Evolutionary conservation across 2,329 filamentous ascomycete species (phyloP), one percentile per base, ranked within the genome.

Genomic region (Scedosporium apiospermum): DNA sequence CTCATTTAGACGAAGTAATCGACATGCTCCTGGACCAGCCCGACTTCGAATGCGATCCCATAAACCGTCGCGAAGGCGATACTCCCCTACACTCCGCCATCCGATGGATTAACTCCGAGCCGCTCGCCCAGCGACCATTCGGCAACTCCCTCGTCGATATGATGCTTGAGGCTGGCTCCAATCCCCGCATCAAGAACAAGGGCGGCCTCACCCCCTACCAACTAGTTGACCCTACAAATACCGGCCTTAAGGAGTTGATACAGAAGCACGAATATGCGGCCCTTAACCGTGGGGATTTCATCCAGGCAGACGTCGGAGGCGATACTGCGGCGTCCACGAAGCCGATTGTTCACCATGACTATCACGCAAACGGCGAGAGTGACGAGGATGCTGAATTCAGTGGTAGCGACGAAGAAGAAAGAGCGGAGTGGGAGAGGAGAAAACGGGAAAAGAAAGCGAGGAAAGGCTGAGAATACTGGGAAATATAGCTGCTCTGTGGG

Each of bases 1-100:
- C 30, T 9, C 58, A 41, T 59, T 46, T 9, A 90, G 88, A 91
- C 78, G 89, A 95, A 70, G 80, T 92, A 65, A 88, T 96, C 71
- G 90, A 96, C 77, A 76, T 85, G 69, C 86, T 96, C 63, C 87
- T 95, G 67, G 90, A 95, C 78, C 89, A 93, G 74, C 86, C 89
- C 67, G 86, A 88, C 68, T 88, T 96, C 73, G 91, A 95, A 76
- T 93, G 92, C 77, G 91, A 96, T 77, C 88, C 89, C 62, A 70
- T 87, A 69, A 88, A 86, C 77, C 84, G 83, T 68, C 73, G 82
- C 70, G 89, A 93, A 64, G 82, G 84, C 65, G 90, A 95, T 75
- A 93, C 90, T 2, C 89, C 89, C 34, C 81, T 96, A 64, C 91
- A 96, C 80, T 85, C 85, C 71, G 90, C 86, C 62, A 85, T 95